phyloP scores from a whole-genome alignment of 345 rosid species.

The Lumnitzera littorea region DNA sequence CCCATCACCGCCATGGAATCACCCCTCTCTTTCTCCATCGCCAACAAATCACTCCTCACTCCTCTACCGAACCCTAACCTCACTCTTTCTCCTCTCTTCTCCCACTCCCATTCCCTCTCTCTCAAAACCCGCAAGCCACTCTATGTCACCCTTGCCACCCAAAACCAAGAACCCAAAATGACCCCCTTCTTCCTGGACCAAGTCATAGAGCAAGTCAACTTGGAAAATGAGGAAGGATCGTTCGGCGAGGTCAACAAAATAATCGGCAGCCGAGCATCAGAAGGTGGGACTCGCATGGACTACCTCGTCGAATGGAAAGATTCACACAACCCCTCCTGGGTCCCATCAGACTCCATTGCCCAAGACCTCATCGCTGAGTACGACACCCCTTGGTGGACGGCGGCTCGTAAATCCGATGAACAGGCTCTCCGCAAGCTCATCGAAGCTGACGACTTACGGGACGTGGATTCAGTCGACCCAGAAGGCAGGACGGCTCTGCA shows the following conservation, averaged over 20 bases:
- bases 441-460: slow-evolving; percentile 44
- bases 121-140: slow-evolving; percentile 12
- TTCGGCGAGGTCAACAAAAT: slow-evolving; percentile 75
- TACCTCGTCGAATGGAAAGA: slow-evolving; percentile 88
- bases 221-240: slow-evolving; percentile 35
- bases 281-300: slow-evolving; percentile 54
- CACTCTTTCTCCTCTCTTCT: slow-evolving; percentile 12
- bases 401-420: slow-evolving; percentile 82
- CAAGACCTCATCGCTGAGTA: slow-evolving; percentile 81
- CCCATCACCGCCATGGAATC: slow-evolving; percentile 32
- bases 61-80: slow-evolving; percentile 23
- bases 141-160: slow-evolving; percentile 29
- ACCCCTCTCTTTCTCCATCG: slow-evolving; percentile 14
- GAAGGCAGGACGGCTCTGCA: slow-evolving; percentile 83
- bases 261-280: slow-evolving; percentile 61
- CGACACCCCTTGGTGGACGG: slow-evolving; percentile 93
- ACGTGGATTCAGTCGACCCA: slow-evolving; percentile 63
- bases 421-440: slow-evolving; percentile 40
- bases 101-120: slow-evolving; percentile 10
- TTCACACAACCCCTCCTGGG: slow-evolving; percentile 83
- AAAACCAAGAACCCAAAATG: slow-evolving; percentile 34
- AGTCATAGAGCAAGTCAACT: not conserved
- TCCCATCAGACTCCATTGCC: slow-evolving; percentile 61
- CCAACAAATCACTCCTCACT: slow-evolving; percentile 28
- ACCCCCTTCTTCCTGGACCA: slow-evolving; percentile 13